Percentiles rank a stretch among this genome's conserved stretches.
Conservation (phyloP, 129 eudicot species). For the Artemisia annua region DNA sequence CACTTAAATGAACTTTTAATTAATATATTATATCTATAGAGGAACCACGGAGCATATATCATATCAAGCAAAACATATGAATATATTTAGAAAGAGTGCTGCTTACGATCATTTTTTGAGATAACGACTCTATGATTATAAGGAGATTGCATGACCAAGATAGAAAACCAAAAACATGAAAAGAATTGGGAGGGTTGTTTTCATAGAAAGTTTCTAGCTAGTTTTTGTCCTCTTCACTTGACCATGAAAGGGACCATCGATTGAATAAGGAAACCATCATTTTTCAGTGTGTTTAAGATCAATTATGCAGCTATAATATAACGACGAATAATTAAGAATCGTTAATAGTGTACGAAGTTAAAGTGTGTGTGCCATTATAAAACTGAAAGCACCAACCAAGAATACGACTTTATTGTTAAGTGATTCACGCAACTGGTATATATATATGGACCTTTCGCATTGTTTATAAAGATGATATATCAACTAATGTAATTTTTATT, state of each 20-base stretch:
- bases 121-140: constrained; percentile 6
- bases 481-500: neutral
- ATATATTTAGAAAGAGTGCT: constrained; percentile 17
- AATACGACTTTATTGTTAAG: neutral
- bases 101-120: constrained; percentile 3
- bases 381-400: neutral
- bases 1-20: no score
- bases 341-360: no score
- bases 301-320: neutral
- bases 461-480: neutral
- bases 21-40: no score
- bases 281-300: neutral
- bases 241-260: constrained; percentile 10
- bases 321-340: neutral
- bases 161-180: no score
- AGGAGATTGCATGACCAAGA: constrained; percentile 7
- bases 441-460: neutral
- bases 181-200: neutral
- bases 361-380: no score
- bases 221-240: constrained; percentile 11
- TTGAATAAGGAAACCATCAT: constrained; percentile 8
- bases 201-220: constrained; percentile 6
- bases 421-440: constrained; percentile 2
- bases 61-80: constrained; percentile 7
- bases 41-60: neutral